Conservation (phyloP, 1,139 yeast species). For the Taphrina pruni region DNA sequence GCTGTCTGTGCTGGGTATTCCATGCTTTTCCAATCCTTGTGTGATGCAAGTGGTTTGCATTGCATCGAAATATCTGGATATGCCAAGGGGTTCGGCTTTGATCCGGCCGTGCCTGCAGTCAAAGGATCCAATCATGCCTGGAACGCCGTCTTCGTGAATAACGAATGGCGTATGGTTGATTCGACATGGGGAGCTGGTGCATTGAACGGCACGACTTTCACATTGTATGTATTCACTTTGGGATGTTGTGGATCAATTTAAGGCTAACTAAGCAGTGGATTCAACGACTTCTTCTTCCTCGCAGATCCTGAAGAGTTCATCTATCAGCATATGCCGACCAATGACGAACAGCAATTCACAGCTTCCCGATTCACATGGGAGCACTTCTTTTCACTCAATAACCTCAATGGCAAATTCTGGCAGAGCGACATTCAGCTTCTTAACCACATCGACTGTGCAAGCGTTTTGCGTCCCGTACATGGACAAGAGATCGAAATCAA, state of each 20-base stretch:
- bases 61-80: conserved; percentile 11
- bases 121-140: conserved; percentile 24
- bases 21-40: conserved; percentile 2
- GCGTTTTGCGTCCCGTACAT: conserved; percentile 5
- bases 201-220: background rate
- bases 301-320: conserved; percentile 28
- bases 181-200: conserved; percentile 28
- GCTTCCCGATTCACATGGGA: conserved; percentile 18
- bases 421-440: background rate
- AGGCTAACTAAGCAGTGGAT: conserved; percentile 5
- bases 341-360: conserved; percentile 13
- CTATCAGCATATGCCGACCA: conserved; percentile 23
- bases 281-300: conserved; percentile 21
- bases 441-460: conserved; percentile 17
- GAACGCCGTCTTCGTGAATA: conserved; percentile 13
- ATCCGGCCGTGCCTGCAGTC: background rate
- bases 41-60: background rate
- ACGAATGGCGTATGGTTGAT: conserved; percentile 28
- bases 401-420: background rate
- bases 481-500: conserved; percentile 17
- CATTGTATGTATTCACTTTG: background rate
- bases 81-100: conserved; percentile 17
- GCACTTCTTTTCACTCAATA: conserved; percentile 5
- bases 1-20: conserved; percentile 29
- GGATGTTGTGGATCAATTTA: background rate